These are phyloP conservation scores for Crithidia bombi DNA, from an alignment of 208 protist species.

Conservation along the genomic window DNA sequence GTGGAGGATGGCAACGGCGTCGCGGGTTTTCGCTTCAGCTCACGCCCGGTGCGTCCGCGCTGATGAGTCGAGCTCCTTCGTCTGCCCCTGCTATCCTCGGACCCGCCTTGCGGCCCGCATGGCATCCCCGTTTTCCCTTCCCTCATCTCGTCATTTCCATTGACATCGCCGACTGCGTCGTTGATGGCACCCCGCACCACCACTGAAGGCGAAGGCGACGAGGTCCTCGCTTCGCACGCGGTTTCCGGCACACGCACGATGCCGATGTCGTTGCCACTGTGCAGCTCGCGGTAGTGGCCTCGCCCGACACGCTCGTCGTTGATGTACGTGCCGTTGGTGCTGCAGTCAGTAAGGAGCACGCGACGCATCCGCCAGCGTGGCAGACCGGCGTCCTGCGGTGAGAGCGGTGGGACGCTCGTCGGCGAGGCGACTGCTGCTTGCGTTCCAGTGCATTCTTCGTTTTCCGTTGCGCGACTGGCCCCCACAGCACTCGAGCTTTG, in stretches of 20 bases:
- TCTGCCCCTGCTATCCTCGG: not conserved
- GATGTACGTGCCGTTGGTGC: conserved; percentile 81
- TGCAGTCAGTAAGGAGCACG: conserved; percentile 65
- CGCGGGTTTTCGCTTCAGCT: conserved; percentile 10
- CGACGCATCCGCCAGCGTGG: conserved; percentile 34
- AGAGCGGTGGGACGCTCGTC: not conserved
- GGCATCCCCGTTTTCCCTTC: not conserved
- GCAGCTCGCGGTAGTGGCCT: conserved; percentile 45
- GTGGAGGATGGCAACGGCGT: not conserved
- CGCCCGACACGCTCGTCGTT: conserved; percentile 67
- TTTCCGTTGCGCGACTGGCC: not conserved
- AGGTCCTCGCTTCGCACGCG: not conserved
- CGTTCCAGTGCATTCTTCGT: not conserved
- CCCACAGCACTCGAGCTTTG: too few relatives aligned
- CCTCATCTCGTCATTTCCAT: conserved; percentile 2
- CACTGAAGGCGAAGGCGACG: not conserved
- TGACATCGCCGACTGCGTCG: too few relatives aligned
- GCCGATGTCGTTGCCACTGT: conserved; percentile 66
- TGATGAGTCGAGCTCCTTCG: not conserved
- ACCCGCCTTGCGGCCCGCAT: not conserved
- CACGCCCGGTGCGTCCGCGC: not conserved
- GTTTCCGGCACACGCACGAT: conserved; percentile 54
- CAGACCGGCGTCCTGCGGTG: conserved; percentile 6
- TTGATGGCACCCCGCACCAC: not conserved
- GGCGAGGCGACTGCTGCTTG: not conserved